These are phyloP conservation scores for Aspergillus felis DNA, from an alignment of 2,329 filamentous ascomycete species.

Conservation along the genomic window DNA sequence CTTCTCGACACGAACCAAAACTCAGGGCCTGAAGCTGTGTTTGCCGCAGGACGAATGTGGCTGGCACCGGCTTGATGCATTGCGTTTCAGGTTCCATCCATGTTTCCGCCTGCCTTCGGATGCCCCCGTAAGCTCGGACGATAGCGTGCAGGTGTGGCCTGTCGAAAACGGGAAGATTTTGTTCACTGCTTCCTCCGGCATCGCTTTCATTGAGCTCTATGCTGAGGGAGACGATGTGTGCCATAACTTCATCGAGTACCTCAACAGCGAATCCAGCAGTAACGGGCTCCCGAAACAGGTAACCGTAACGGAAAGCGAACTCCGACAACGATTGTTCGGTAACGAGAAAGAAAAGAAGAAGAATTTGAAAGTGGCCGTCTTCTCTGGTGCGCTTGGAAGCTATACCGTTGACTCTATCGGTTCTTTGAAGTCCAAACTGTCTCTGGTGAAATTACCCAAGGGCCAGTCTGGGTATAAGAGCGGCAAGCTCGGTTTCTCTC, in stretches of 20 bases:
- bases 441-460: constrained; percentile 70
- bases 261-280: constrained; percentile 56
- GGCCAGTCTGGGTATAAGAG: constrained; percentile 72
- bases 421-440: constrained; percentile 65
- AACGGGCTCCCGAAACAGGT: constrained; percentile 66
- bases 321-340: constrained; percentile 68
- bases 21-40: constrained; percentile 70
- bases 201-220: constrained; percentile 82
- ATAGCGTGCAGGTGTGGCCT: constrained; percentile 80
- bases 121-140: constrained; percentile 58
- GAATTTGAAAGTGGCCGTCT: constrained; percentile 65
- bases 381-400: constrained; percentile 70
- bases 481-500: constrained; percentile 67
- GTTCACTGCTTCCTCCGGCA: constrained; percentile 73
- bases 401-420: constrained; percentile 75
- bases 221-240: constrained; percentile 77
- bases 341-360: constrained; percentile 64
- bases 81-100: constrained; percentile 86
- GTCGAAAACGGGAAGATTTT: constrained; percentile 73
- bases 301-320: constrained; percentile 67
- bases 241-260: constrained; percentile 75
- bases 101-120: constrained; percentile 85
- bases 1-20: constrained; percentile 81
- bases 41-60: constrained; percentile 75
- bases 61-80: constrained; percentile 85